Evolutionary conservation across 352 stramenopile species (phyloP).

Genomic region (Aphanomyces stellatus): DNA sequence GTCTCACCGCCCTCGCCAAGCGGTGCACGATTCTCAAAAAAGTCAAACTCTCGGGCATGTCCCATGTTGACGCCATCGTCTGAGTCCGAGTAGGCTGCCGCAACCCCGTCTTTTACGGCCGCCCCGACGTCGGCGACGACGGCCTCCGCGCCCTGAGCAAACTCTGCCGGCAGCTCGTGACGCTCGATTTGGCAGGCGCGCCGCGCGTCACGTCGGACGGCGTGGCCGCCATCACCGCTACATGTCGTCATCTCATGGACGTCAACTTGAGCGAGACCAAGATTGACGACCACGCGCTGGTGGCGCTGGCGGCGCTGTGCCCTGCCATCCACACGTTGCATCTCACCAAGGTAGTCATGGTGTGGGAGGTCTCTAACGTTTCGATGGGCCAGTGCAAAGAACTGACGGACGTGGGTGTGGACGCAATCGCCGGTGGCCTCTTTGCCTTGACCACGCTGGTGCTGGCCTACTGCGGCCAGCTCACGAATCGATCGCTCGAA

Average conservation of each 20-base stretch:
- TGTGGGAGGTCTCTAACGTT: not conserved
- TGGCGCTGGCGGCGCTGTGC: conserved; percentile 39
- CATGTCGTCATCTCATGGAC: conserved; percentile 13
- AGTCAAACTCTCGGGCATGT: conserved; percentile 43
- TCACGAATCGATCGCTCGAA: conserved; percentile 41
- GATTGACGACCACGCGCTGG: conserved; percentile 52
- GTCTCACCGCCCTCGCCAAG: conserved; percentile 39
- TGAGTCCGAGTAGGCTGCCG: not conserved
- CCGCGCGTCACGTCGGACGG: conserved; percentile 38
- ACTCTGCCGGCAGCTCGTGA: conserved; percentile 34
- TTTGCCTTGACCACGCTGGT: conserved; percentile 34
- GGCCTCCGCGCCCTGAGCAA: conserved; percentile 48
- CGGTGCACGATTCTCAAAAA: conserved; percentile 30
- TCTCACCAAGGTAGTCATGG: conserved; percentile 40
- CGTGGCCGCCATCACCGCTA: conserved; percentile 25
- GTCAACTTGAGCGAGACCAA: conserved; percentile 47
- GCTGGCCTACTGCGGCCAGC: conserved; percentile 29
- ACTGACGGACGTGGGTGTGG: conserved; percentile 39
- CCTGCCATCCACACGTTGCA: conserved; percentile 37
- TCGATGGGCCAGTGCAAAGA: conserved; percentile 28
- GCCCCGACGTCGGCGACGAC: conserved; percentile 21
- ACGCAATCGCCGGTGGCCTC: conserved; percentile 40
- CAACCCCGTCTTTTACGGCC: conserved; percentile 13
- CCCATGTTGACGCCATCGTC: conserved; percentile 25
- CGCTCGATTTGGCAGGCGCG: conserved; percentile 40